Percentiles rank a stretch among this genome's conserved stretches.
Evolutionary conservation across 2,329 filamentous ascomycete species (phyloP).

Genomic region (Sclerotinia glacialis): DNA sequence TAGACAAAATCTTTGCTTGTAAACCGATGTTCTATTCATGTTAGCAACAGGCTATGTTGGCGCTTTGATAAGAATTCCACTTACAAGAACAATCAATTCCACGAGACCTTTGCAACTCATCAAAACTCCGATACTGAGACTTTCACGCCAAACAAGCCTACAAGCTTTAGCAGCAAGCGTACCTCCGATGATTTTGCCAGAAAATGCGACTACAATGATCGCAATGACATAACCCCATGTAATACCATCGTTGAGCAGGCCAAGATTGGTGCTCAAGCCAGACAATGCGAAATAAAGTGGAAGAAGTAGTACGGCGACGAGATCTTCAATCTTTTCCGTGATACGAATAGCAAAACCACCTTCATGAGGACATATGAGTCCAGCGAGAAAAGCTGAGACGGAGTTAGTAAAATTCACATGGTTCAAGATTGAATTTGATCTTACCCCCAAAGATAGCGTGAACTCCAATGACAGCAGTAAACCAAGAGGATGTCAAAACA

Average conservation of each 20-base stretch:
- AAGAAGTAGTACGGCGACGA: slow-evolving; percentile 78
- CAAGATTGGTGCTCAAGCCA: slow-evolving; percentile 82
- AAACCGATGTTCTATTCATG: slow-evolving; percentile 67
- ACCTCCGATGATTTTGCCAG: slow-evolving; percentile 80
- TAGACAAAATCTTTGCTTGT: slow-evolving; percentile 76
- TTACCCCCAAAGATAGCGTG: slow-evolving; percentile 81
- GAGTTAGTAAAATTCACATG: slow-evolving; percentile 12
- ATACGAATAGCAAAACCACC: slow-evolving; percentile 87
- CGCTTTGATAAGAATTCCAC: slow-evolving; percentile 34
- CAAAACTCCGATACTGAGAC: slow-evolving; percentile 78
- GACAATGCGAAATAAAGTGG: slow-evolving; percentile 93
- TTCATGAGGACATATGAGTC: slow-evolving; percentile 85
- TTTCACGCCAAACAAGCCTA: slow-evolving; percentile 86
- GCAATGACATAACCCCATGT: slow-evolving; percentile 90
- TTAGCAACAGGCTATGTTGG: slow-evolving; percentile 15
- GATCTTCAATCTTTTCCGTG: slow-evolving; percentile 91
- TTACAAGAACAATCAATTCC: slow-evolving; percentile 87
- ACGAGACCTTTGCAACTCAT: slow-evolving; percentile 98
- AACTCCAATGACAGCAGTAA: slow-evolving; percentile 85
- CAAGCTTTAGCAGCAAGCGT: slow-evolving; percentile 72
- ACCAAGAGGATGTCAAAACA: slow-evolving; percentile 76
- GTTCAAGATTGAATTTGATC: not conserved
- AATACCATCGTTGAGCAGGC: slow-evolving; percentile 74
- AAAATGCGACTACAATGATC: slow-evolving; percentile 76
- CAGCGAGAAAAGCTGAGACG: slow-evolving; percentile 69